Evolutionary conservation across 1,139 yeast genomes (phyloP).

Genomic region (Nakaseomyces uthaithaninus): DNA sequence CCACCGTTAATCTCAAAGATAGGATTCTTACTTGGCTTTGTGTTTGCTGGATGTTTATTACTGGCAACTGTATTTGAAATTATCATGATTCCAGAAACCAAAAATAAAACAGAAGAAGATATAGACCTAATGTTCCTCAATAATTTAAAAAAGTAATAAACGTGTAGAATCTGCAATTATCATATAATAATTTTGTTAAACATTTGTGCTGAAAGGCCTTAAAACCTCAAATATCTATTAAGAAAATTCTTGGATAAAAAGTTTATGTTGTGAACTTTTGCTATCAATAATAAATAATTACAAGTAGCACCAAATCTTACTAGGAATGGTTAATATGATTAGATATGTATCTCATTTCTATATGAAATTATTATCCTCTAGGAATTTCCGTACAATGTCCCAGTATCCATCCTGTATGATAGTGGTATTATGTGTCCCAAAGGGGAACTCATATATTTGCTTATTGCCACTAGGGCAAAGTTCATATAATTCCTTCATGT

Average conservation of each 20-base stretch:
- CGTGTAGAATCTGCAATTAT: neutral
- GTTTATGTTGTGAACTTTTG: neutral
- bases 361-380: conserved; percentile 29
- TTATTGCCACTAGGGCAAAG: conserved; percentile 42
- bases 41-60: conserved; percentile 58
- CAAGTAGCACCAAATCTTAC: neutral
- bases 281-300: neutral
- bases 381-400: conserved; percentile 55
- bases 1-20: conserved; percentile 52
- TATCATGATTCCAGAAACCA: conserved; percentile 62
- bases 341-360: neutral
- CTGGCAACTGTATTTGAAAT: conserved; percentile 51
- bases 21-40: conserved; percentile 57
- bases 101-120: conserved; percentile 59
- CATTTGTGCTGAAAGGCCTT: no score
- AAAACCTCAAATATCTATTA: no score
- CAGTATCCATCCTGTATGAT: conserved; percentile 67
- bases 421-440: conserved; percentile 75
- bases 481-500: conserved; percentile 58
- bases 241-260: no score
- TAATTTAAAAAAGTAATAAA: neutral
- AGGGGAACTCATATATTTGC: conserved; percentile 44
- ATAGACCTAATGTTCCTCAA: conserved; percentile 35
- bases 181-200: no score
- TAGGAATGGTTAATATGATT: neutral